These are phyloP conservation scores for Phytophthora ohioensis DNA, from an alignment of 352 stramenopile species.

Conservation along the genomic window DNA sequence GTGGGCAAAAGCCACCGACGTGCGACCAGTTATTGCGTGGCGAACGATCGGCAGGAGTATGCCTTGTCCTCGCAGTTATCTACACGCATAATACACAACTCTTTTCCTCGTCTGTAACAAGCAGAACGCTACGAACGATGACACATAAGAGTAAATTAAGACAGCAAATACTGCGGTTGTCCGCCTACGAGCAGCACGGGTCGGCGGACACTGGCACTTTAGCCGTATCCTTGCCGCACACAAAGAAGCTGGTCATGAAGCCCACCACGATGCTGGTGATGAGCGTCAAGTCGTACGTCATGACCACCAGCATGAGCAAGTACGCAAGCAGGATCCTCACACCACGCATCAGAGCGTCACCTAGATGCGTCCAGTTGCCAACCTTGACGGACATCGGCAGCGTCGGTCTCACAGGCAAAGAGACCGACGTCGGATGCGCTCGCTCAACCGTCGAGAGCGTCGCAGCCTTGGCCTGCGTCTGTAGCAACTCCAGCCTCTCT, in stretches of 20 bases:
- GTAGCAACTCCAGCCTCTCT: conserved; percentile 19
- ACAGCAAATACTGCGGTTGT: neutral
- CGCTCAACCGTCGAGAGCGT: conserved; percentile 26
- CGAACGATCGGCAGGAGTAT: conserved; percentile 3
- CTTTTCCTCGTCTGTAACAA: conserved; percentile 7
- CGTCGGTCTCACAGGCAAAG: conserved; percentile 3
- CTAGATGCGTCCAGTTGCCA: conserved; percentile 61
- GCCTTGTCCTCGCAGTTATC: conserved; percentile 5
- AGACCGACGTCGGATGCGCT: conserved; percentile 12
- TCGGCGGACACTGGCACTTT: conserved; percentile 77
- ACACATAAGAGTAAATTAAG: conserved; percentile 27
- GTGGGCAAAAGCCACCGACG: conserved; percentile 8
- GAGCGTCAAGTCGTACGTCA: conserved; percentile 82
- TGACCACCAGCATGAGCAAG: conserved; percentile 81
- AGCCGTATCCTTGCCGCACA: conserved; percentile 75
- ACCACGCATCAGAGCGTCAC: conserved; percentile 69
- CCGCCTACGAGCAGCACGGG: conserved; percentile 65
- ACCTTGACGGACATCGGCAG: conserved; percentile 44
- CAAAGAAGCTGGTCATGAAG: conserved; percentile 71
- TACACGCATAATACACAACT: conserved; percentile 38
- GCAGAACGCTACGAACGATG: conserved; percentile 2
- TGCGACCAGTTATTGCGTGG: conserved; percentile 9
- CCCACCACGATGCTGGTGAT: conserved; percentile 70
- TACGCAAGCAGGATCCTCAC: conserved; percentile 78
- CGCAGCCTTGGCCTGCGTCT: conserved; percentile 17